Base-by-base conservation (phyloP, 2,329 filamentous ascomycete genomes). In the Trichocomaceae sp. region DNA sequence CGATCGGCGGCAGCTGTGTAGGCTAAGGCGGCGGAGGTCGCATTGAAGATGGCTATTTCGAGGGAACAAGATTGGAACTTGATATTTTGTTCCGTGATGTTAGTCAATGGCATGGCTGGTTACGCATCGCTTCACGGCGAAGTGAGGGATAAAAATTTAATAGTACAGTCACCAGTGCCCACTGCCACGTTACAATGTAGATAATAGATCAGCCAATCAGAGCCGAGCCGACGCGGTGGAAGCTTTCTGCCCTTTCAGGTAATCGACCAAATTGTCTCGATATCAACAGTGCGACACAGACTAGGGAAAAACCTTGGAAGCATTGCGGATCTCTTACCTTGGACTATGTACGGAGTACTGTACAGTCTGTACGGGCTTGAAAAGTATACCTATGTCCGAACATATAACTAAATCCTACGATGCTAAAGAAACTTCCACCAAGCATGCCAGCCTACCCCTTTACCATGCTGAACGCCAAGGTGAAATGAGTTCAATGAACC, bases 11-110 rank as follows among this genome's bases (percentile, higher is more conserved):
- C 62, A 2, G 59, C 39, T 6, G 66, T 65, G 41, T 56, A 56
- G 9, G 79, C 79, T 15, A 66, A 55, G 3, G 76, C 54, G 2
- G 75, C 77, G 0, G 77, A 79, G n/a, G 60, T 50, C 8, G 57
- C 26, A 46, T 68, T 75, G 66, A 81, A 81, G 58, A 73, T 77
- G 10, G 77, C 77, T 45, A 80, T 74, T 65, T 81, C 78, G 23
- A 57, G 55, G 13, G 9, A 46, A 7, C 20, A 10, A 46, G 9
- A 47, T 23, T 17, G 29, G 4, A 6, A 1, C 8, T 9, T 35
- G 29, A 26, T n/a, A 10, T 44, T 23, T 9, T 33, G 20, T 23
- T 29, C 12, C 19, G 15, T 31, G n/a, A 33, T n/a, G 39, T 9
- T 20, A 41, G 39, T 12, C 17, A 10, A 42, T 5, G 39, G 9